phyloP scores from a whole-genome alignment of 1,139 yeast species.

The Kluyveromyces sp. region DNA sequence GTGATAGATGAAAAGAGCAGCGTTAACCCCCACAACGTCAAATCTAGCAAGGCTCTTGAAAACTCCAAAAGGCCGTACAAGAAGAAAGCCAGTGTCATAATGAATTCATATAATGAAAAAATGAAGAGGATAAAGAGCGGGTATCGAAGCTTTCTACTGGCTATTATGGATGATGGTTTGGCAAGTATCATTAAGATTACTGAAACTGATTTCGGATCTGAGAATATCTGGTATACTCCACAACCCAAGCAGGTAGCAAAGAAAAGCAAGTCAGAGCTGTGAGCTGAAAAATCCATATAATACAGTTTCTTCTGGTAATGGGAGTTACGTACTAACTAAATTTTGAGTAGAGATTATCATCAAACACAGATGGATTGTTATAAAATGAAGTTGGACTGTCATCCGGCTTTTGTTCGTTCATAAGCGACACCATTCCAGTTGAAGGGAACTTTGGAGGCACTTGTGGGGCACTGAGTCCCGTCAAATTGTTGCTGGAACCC shows the following conservation, averaged over 20 bases:
- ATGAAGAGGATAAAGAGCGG: constrained; percentile 41
- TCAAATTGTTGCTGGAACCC: background rate
- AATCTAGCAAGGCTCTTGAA: constrained; percentile 22
- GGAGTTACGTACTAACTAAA: constrained; percentile 16
- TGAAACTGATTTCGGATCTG: constrained; percentile 51
- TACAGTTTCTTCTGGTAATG: background rate
- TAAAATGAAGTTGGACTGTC: constrained; percentile 34
- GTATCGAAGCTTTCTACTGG: constrained; percentile 47
- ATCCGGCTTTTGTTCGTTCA: constrained; percentile 20
- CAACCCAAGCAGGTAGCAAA: background rate
- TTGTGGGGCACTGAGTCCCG: constrained; percentile 13
- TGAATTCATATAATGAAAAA: constrained; percentile 20
- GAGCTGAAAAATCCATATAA: background rate
- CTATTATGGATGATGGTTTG: constrained; percentile 66
- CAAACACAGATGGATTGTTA: constrained; percentile 41
- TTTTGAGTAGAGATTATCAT: constrained; percentile 39
- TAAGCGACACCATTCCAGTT: constrained; percentile 9
- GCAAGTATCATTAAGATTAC: constrained; percentile 57
- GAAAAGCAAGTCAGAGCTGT: background rate
- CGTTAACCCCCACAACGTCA: background rate
- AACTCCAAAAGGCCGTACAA: constrained; percentile 22
- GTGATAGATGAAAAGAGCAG: background rate
- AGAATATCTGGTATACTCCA: constrained; percentile 31
- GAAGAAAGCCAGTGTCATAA: constrained; percentile 27
- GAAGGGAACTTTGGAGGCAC: constrained; percentile 24